These are phyloP conservation scores for Yamadazyma pseudoaaseri DNA, from an alignment of 1,139 yeast genomes.

Conservation along the genomic window DNA sequence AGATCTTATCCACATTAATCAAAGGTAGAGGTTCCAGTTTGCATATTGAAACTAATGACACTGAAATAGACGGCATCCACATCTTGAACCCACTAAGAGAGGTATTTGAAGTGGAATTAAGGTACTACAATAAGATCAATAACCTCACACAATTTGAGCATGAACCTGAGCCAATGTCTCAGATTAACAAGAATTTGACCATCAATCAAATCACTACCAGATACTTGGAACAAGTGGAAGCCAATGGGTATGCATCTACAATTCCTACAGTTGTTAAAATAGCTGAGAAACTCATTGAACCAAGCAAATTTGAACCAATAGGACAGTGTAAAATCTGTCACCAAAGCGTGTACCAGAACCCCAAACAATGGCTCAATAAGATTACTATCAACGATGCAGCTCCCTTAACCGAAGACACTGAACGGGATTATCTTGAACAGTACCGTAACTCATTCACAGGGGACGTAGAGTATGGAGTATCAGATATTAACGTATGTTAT, in stretches of 20 bases:
- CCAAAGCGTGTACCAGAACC: conserved; percentile 50
- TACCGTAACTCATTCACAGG: conserved; percentile 15
- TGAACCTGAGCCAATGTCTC: conserved; percentile 24
- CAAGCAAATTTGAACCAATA: conserved; percentile 24
- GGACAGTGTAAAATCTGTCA: conserved; percentile 53
- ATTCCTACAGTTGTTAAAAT: conserved; percentile 93
- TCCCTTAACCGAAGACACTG: conserved; percentile 49
- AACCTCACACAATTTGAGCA: conserved; percentile 20
- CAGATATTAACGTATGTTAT: conserved; percentile 52
- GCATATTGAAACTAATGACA: conserved; percentile 52
- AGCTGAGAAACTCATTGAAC: conserved; percentile 73
- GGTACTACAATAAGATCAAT: conserved; percentile 46
- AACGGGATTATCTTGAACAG: conserved; percentile 32
- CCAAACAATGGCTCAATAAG: conserved; percentile 66
- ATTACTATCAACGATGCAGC: conserved; percentile 70
- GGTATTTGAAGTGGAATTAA: conserved; percentile 63
- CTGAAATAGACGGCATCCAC: conserved; percentile 32
- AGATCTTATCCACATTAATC: conserved; percentile 75
- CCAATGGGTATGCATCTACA: conserved; percentile 79
- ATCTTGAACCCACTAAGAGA: conserved; percentile 74
- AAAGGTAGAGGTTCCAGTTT: conserved; percentile 84
- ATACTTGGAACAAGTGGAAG: conserved; percentile 73
- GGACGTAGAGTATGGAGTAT: conserved; percentile 3
- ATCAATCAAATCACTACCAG: conserved; percentile 75
- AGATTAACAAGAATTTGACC: conserved; percentile 64